Evolutionary conservation across 352 stramenopile genomes (phyloP), one percentile per base, ranked within the genome.

Genomic region (Pythium plurisporium): DNA sequence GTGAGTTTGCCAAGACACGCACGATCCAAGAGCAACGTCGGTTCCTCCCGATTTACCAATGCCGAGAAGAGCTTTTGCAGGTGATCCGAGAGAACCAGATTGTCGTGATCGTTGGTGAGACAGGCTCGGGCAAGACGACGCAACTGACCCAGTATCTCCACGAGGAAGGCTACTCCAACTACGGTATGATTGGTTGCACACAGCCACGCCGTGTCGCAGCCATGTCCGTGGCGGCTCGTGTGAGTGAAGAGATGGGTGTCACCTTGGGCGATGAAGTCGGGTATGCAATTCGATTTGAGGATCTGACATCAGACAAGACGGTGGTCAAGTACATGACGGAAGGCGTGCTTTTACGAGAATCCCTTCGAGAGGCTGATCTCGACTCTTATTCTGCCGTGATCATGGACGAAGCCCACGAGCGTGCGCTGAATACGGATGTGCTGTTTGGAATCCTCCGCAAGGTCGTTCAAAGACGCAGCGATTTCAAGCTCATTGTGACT

Each of bases 31-130:
- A 99, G 56, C 96, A 99, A 69, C 83, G 97, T 1, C 87, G 98
- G 58, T 99, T 96, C 60, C 75, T 99, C 6, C 97, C 97, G 0
- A 97, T 98, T 37, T 98, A 91, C 73, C 89, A 79, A 79, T 99
- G 69, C 30, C 89, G 96, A 6, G 91, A 99, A 25, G 95, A 99
- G 55, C 69, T 99, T 26, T 54, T 99, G 33, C 90, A 97, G 42
- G 90, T 99, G 15, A 96, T 99, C 52, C 84, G 95, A 26, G 97
- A 99, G 65, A 99, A 99, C 67, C 91, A 97, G 65, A 93, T 99
- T 57, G 91, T 99, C 9, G 95, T 99, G 52, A 97, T 99, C 66
- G 96, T 99, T 9, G 96, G 96, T 23, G 97, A 99, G 67, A 99
- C 96, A 5, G 96, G 97, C 20, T 97, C 84, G 4, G 93, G 95